A percentile compares a stretch with the other conserved stretches of the same genome.
These are phyloP conservation scores for Sclerospora graminicola DNA, from an alignment of 352 stramenopile species.

Conservation along the genomic window DNA sequence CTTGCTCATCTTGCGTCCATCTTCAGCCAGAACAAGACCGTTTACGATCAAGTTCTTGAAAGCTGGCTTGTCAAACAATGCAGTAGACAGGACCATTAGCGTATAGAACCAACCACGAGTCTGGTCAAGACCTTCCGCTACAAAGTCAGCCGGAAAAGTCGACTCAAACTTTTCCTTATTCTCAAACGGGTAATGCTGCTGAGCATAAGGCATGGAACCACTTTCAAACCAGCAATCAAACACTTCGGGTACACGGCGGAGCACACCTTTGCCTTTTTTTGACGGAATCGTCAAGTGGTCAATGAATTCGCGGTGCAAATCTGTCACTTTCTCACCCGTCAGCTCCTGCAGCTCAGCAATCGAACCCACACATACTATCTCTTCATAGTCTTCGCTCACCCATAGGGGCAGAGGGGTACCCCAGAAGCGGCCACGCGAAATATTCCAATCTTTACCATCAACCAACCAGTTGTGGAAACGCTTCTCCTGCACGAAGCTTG, in stretches of 20 bases:
- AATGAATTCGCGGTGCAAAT: conserved; percentile 98
- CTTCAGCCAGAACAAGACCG: conserved; percentile 96
- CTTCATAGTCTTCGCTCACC: conserved; percentile 95
- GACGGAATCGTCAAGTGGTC: conserved; percentile 97
- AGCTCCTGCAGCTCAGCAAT: conserved; percentile 95
- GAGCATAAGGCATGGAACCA: conserved; percentile 98
- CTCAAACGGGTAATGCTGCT: conserved; percentile 99
- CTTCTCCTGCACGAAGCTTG: conserved; percentile 94
- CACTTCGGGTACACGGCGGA: conserved; percentile 85
- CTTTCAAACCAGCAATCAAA: conserved; percentile 99
- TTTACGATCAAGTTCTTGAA: conserved; percentile 99
- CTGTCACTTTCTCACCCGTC: conserved; percentile 86
- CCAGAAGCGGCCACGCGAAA: conserved; percentile 98
- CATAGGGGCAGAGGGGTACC: conserved; percentile 98
- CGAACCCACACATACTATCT: conserved; percentile 95
- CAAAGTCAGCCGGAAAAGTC: conserved; percentile 98
- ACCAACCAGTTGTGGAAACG: conserved; percentile 99
- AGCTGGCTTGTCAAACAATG: conserved; percentile 97
- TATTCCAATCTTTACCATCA: conserved; percentile 98
- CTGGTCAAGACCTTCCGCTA: conserved; percentile 99
- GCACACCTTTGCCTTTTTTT: conserved; percentile 82
- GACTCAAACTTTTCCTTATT: conserved; percentile 97
- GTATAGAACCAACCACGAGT: conserved; percentile 99
- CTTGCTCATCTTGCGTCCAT: conserved; percentile 99
- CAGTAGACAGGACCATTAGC: conserved; percentile 98